phyloP scores from a whole-genome alignment of 2,329 filamentous ascomycete species.

The Colletotrichum tanaceti region DNA sequence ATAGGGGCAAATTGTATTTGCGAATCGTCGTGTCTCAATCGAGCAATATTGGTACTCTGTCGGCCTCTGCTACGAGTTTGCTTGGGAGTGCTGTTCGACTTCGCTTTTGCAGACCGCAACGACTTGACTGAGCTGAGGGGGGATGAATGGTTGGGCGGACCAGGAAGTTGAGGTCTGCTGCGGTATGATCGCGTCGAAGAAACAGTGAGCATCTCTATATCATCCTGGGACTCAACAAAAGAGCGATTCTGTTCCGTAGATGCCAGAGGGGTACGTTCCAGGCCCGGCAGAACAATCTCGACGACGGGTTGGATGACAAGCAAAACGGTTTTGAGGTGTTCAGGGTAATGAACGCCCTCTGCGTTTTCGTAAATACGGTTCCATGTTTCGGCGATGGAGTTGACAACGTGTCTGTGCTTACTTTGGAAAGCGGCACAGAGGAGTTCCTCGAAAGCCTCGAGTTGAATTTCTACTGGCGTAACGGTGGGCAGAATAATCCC shows the following conservation, averaged over 20 bases:
- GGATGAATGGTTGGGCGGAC: slow-evolving; percentile 41
- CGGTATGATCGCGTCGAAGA: slow-evolving; percentile 44
- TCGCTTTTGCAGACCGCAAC: slow-evolving; percentile 46
- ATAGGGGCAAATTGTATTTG: slow-evolving; percentile 82
- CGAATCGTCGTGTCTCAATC: slow-evolving; percentile 81
- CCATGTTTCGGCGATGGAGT: slow-evolving; percentile 68
- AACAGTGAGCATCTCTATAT: slow-evolving; percentile 46
- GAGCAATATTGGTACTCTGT: slow-evolving; percentile 54
- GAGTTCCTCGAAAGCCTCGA: slow-evolving; percentile 65
- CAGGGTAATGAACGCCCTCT: slow-evolving; percentile 71
- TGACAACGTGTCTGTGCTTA: slow-evolving; percentile 67
- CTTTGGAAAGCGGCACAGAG: slow-evolving; percentile 68
- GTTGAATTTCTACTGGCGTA: slow-evolving; percentile 56
- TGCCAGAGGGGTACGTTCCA: slow-evolving; percentile 53
- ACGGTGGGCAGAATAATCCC: slow-evolving; percentile 51
- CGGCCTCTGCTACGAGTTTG: slow-evolving; percentile 24
- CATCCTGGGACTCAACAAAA: slow-evolving; percentile 64
- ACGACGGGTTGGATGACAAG: slow-evolving; percentile 67
- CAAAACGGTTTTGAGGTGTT: slow-evolving; percentile 71
- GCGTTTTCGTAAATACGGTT: slow-evolving; percentile 74
- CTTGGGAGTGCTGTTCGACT: slow-evolving; percentile 43
- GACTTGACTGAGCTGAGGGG: slow-evolving; percentile 51
- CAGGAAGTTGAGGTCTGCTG: slow-evolving; percentile 43
- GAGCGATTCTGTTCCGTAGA: slow-evolving; percentile 53
- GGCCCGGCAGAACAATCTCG: slow-evolving; percentile 59